A percentile compares a stretch with the other conserved stretches of the same genome.
Conservation (phyloP, 768 basidiomycete genomes). For the Dioszegia aurantiaca region DNA sequence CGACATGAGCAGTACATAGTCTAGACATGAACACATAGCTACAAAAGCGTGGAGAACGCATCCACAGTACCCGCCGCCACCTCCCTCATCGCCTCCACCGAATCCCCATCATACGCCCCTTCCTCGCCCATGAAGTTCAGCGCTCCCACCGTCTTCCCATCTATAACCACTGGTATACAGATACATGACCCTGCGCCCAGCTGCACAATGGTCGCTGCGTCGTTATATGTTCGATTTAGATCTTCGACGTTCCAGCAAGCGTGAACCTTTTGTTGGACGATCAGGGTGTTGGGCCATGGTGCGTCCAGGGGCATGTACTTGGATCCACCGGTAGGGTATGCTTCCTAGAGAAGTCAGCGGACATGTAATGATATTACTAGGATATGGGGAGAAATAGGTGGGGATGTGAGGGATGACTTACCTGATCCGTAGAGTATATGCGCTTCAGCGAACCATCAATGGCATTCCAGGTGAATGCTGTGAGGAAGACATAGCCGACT, state of each 20-base stretch:
- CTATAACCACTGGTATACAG: background rate
- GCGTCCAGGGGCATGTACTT: background rate
- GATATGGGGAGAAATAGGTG: no score
- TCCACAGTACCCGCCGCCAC: background rate
- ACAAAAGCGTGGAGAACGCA: background rate
- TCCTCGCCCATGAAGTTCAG: slow-evolving; percentile 4
- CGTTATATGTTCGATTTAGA: background rate
- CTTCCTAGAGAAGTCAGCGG: background rate
- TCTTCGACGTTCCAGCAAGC: background rate
- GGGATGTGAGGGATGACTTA: no score
- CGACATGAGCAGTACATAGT: no score
- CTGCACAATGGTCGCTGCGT: background rate
- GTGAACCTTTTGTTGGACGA: background rate
- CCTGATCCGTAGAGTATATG: background rate
- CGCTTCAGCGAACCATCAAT: background rate
- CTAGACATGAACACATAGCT: no score
- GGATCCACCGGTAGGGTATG: background rate
- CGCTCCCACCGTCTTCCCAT: background rate
- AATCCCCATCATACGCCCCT: background rate
- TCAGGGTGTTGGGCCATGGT: background rate
- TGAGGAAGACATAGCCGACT: slow-evolving; percentile 1
- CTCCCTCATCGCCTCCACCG: background rate
- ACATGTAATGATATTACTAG: background rate
- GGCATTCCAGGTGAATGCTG: background rate
- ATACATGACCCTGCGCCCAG: slow-evolving; percentile 1